These are phyloP conservation scores for Brassica juncea DNA, from an alignment of 345 rosid species.

Conservation along the genomic window DNA sequence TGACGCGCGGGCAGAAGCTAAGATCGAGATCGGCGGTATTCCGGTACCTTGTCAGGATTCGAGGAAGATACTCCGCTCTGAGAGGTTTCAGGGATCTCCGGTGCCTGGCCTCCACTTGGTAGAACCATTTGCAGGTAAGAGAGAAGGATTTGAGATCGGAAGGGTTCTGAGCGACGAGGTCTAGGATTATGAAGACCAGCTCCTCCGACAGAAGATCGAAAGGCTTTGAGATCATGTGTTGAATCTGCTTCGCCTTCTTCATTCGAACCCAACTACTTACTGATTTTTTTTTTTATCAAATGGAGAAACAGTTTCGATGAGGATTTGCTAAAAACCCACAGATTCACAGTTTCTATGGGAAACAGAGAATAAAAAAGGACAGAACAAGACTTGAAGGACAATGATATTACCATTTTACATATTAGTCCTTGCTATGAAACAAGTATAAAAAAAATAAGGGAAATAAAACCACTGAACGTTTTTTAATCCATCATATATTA, in stretches of 20 bases:
- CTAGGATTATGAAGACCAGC: conserved; percentile 44
- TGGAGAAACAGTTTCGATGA: neutral
- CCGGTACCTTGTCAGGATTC: conserved; percentile 35
- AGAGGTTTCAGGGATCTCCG: conserved; percentile 45
- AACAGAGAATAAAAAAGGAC: neutral
- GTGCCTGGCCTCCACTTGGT: conserved; percentile 45
- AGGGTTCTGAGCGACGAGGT: conserved; percentile 41
- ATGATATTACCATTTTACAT: neutral
- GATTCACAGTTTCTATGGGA: conserved; percentile 22
- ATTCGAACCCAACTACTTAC: neutral
- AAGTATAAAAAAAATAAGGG: too few relatives aligned
- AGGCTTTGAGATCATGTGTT: conserved; percentile 10
- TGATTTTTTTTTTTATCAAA: too few relatives aligned
- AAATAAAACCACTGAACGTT: too few relatives aligned
- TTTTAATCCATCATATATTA: too few relatives aligned
- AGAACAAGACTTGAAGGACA: neutral
- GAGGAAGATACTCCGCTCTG: conserved; percentile 41
- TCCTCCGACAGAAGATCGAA: conserved; percentile 49
- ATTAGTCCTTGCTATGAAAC: neutral
- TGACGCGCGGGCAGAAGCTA: conserved; percentile 46
- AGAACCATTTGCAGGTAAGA: conserved; percentile 41
- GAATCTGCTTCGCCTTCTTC: conserved; percentile 34
- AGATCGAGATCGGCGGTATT: conserved; percentile 46
- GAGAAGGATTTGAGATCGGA: conserved; percentile 53
- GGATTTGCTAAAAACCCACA: neutral